Evolutionary conservation across 2,329 filamentous ascomycete genomes (phyloP).

Genomic region (Acrodontium crateriforme): DNA sequence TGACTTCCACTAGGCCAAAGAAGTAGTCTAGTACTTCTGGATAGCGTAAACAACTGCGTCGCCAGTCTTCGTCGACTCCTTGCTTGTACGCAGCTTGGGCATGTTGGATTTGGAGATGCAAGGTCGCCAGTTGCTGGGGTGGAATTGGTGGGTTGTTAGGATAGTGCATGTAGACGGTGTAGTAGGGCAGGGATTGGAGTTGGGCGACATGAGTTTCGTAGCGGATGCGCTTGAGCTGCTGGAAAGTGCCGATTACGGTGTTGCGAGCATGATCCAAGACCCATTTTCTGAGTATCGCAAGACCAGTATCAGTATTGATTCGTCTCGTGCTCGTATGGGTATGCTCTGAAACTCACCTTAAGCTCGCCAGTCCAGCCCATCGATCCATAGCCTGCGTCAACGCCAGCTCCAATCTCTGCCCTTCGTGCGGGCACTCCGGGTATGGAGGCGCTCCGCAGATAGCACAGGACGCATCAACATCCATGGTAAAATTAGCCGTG

Average conservation of each 20-base stretch:
- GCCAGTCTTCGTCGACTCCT: slow-evolving; percentile 69
- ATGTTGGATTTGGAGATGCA: slow-evolving; percentile 42
- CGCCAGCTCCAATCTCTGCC: slow-evolving; percentile 19
- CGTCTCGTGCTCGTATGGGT: background rate
- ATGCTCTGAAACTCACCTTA: slow-evolving; percentile 13
- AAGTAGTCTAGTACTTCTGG: slow-evolving; percentile 75
- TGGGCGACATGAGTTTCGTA: slow-evolving; percentile 29
- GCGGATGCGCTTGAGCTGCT: slow-evolving; percentile 26
- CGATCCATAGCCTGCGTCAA: slow-evolving; percentile 19
- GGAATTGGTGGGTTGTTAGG: slow-evolving; percentile 31
- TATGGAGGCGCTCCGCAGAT: slow-evolving; percentile 21
- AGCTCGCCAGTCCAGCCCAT: slow-evolving; percentile 15
- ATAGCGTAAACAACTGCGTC: slow-evolving; percentile 58
- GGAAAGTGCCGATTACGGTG: slow-evolving; percentile 31
- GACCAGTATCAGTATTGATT: slow-evolving; percentile 1
- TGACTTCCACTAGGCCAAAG: slow-evolving; percentile 55
- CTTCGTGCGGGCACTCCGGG: slow-evolving; percentile 22
- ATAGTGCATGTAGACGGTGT: slow-evolving; percentile 33
- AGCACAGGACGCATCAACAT: slow-evolving; percentile 21
- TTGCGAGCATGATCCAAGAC: slow-evolving; percentile 32
- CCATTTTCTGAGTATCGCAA: slow-evolving; percentile 27
- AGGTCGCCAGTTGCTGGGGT: slow-evolving; percentile 24
- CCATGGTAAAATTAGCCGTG: too few relatives aligned
- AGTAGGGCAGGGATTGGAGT: slow-evolving; percentile 31
- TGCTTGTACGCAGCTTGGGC: slow-evolving; percentile 55